These are phyloP conservation scores for Ascochyta koolunga DNA, from an alignment of 2,329 filamentous ascomycete genomes.

Conservation along the genomic window DNA sequence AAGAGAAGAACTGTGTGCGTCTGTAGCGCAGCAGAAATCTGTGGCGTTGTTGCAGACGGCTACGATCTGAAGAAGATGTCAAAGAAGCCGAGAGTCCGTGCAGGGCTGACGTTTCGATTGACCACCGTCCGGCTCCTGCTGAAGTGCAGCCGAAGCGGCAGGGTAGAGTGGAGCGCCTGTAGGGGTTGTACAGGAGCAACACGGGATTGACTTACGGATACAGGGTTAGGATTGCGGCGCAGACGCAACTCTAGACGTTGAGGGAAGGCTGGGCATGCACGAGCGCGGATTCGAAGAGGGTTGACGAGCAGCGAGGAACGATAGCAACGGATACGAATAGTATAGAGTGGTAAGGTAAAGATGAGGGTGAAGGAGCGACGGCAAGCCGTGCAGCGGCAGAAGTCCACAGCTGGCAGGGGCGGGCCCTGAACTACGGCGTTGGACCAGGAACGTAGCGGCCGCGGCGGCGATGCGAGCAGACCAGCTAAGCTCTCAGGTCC, in stretches of 20 bases:
- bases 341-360: conserved; percentile 34
- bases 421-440: conserved; percentile 24
- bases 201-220: conserved; percentile 40
- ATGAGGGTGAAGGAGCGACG: conserved; percentile 31
- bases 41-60: conserved; percentile 42
- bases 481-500: conserved; percentile 20
- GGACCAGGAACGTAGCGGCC: conserved; percentile 27
- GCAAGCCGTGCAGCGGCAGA: conserved; percentile 38
- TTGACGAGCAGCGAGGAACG: conserved; percentile 33
- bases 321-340: conserved; percentile 42
- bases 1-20: conserved; percentile 43
- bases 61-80: conserved; percentile 41
- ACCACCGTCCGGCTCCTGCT: conserved; percentile 43
- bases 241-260: conserved; percentile 33
- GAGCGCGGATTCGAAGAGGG: conserved; percentile 26
- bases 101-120: conserved; percentile 46
- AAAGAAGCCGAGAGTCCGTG: conserved; percentile 47
- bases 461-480: conserved; percentile 27
- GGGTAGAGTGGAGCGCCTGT: conserved; percentile 30
- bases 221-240: conserved; percentile 38
- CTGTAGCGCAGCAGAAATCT: conserved; percentile 41
- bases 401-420: conserved; percentile 31
- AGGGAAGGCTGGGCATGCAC: conserved; percentile 34
- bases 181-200: conserved; percentile 26
- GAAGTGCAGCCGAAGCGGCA: conserved; percentile 42